A percentile compares a stretch with the other conserved stretches of the same genome.
These are phyloP conservation scores for Clavispora carvajalis DNA, from an alignment of 805 yeast species.

Conservation along the genomic window DNA sequence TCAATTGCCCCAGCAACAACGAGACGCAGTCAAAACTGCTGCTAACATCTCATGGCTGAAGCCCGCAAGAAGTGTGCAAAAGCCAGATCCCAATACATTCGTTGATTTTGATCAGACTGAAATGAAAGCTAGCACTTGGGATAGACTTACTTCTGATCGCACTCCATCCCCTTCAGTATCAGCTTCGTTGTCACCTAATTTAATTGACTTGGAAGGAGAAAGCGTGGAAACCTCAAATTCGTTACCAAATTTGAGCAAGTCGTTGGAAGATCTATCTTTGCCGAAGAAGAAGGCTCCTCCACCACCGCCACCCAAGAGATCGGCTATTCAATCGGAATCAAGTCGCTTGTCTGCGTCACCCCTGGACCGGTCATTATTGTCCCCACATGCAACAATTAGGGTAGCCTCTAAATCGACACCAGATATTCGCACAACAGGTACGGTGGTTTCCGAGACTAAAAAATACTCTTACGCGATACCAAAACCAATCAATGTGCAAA, in stretches of 20 bases:
- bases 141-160: constrained; percentile 15
- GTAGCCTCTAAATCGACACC: constrained; percentile 20
- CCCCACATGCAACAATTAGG: constrained; percentile 1
- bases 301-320: constrained; percentile 12
- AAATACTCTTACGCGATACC: constrained; percentile 35
- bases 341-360: background rate
- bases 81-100: constrained; percentile 21
- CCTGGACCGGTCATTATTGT: background rate
- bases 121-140: constrained; percentile 21
- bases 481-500: constrained; percentile 31
- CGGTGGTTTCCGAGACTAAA: constrained; percentile 7
- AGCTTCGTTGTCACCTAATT: constrained; percentile 34
- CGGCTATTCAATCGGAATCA: background rate
- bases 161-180: constrained; percentile 6
- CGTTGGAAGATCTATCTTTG: constrained; percentile 21
- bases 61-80: constrained; percentile 1
- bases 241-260: constrained; percentile 7
- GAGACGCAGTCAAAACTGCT: constrained; percentile 14
- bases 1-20: constrained; percentile 16
- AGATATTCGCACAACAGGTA: constrained; percentile 14
- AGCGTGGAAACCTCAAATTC: constrained; percentile 20
- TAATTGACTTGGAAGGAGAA: constrained; percentile 70
- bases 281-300: constrained; percentile 10
- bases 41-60: constrained; percentile 13
- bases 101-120: constrained; percentile 38